These are phyloP conservation scores for Torulaspora globosa DNA, from an alignment of 1,139 yeast genomes.

Conservation along the genomic window DNA sequence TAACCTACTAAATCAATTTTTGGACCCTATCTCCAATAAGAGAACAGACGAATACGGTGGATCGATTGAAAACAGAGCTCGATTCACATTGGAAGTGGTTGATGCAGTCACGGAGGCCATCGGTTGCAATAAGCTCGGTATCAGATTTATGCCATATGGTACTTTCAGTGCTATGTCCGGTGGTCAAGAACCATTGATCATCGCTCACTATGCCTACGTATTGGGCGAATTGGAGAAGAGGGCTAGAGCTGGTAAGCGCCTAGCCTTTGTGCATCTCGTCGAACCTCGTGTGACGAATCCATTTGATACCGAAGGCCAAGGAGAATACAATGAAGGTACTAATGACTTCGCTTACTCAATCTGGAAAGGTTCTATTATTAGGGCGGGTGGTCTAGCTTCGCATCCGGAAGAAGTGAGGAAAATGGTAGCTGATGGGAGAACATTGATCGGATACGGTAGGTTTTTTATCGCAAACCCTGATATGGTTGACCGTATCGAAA, in stretches of 20 bases:
- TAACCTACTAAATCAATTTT: slow-evolving; percentile 58
- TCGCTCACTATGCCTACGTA: slow-evolving; percentile 40
- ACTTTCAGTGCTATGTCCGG: slow-evolving; percentile 41
- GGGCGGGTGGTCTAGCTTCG: too few species aligned
- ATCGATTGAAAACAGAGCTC: slow-evolving; percentile 58
- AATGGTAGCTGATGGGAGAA: too few species aligned
- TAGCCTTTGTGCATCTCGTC: slow-evolving; percentile 53
- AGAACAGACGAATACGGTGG: slow-evolving; percentile 71
- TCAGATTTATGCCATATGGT: slow-evolving; percentile 58
- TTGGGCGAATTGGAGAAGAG: slow-evolving; percentile 39
- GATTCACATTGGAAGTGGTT: slow-evolving; percentile 53
- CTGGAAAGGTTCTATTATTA: too few species aligned
- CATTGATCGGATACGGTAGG: too few species aligned
- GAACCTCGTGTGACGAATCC: too few species aligned
- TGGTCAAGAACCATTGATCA: slow-evolving; percentile 31
- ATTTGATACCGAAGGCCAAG: too few species aligned
- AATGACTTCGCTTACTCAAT: too few species aligned
- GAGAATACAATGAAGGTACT: too few species aligned
- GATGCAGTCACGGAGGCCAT: slow-evolving; percentile 49
- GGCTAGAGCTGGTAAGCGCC: slow-evolving; percentile 39
- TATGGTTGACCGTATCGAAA: too few species aligned
- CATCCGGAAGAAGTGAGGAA: too few species aligned
- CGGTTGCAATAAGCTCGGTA: slow-evolving; percentile 51
- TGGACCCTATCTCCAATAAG: slow-evolving; percentile 48
- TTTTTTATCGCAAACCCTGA: too few species aligned